Evolutionary conservation across 148 eudicot genomes (phyloP).

Genomic region (Cornus florida): DNA sequence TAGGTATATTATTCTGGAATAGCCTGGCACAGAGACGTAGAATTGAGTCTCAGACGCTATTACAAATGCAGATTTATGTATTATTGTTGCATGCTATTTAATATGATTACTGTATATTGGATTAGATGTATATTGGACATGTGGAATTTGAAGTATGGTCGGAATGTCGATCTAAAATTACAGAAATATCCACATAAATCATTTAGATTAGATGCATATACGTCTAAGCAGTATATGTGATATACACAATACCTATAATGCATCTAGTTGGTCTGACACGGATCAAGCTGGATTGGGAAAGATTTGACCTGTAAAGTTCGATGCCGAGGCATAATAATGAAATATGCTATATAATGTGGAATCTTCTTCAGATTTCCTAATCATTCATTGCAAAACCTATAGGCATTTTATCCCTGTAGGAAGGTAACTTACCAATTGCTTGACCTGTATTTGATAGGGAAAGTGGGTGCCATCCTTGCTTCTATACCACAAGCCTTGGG

Average conservation of each 20-base stretch:
- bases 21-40: background rate
- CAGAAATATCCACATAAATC: background rate
- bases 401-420: background rate
- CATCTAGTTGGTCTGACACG: background rate
- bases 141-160: background rate
- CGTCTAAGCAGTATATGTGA: background rate
- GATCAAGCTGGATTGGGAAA: background rate
- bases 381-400: background rate
- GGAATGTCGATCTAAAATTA: background rate
- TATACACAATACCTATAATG: background rate
- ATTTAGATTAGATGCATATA: background rate
- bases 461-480: constrained; percentile 90
- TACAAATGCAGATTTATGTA: background rate
- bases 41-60: background rate
- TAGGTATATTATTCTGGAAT: constrained; percentile 46
- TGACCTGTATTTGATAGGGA: constrained; percentile 43
- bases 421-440: background rate
- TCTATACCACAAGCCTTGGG: constrained; percentile 90
- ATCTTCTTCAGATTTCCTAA: background rate
- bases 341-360: background rate
- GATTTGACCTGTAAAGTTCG: background rate
- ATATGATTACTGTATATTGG: no score
- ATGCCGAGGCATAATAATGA: background rate
- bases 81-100: background rate
- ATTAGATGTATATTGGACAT: background rate